Base-by-base conservation (phyloP, 495 filamentous ascomycete genomes). In the Massariosphaeria phaeospora region DNA sequence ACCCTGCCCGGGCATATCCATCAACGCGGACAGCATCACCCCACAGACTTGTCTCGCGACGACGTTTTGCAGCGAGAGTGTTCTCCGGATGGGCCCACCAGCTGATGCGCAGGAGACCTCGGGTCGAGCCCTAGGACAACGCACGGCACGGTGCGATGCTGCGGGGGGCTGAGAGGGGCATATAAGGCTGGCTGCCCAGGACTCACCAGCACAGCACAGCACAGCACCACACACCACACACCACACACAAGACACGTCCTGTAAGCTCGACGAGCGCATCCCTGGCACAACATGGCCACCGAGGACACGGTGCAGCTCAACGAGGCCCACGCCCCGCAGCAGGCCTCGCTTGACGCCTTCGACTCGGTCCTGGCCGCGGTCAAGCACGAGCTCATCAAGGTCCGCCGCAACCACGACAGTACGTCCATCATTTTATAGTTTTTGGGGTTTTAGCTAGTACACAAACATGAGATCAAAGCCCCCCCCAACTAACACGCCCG, bases 271-370 rank as follows among this genome's bases (percentile, higher is more conserved):
- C 21, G 24, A 53, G 9, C 11, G 26, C 20, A 39, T 11, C 39
- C 50, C 21, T 18, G 21, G 10, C 20, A 24, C 44, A 56, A 9
- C 47, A 69, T 79, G 78, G 76, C 78, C 11, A 79, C 75, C 48
- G 73, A 68, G 48, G 76, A 78, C n/a, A 78, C 74, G 4, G 73
- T 76, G 18, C 52, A 75, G 3, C 68, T 81, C 5, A 70, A 72
- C 0, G 66, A 71, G 36, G 58, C 70, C 26, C 78, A 81, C 40
- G 51, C 67, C 24, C 78, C 77, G 20, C 76, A 75, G 63, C 70
- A 76, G 51, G 76, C 79, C 20, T 73, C 76, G 31, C 65, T 78
- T 66, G 71, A 71, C 34, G 72, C 71, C 21, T 79, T 78, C 68
- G 63, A 69, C 36, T 67, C 75, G 39, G 68, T 79, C 46, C 64